A percentile compares a stretch with the other conserved stretches of the same genome.
Evolutionary conservation across 345 rosid genomes (phyloP).

Genomic region (Corchorus olitorius): DNA sequence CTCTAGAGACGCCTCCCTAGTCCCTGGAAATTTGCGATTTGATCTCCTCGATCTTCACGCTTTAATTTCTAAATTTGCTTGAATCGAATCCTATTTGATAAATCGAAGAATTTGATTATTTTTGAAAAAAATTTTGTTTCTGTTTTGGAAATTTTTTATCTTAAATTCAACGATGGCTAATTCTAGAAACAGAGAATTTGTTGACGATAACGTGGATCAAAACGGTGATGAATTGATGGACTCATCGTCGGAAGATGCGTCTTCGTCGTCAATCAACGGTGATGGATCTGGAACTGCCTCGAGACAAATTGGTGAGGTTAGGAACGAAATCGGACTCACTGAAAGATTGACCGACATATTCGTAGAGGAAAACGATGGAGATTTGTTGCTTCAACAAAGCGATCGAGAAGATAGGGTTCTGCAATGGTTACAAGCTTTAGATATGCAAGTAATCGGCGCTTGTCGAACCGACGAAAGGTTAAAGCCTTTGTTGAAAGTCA

Average conservation of each 20-base stretch:
- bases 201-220: constrained; percentile 39
- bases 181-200: constrained; percentile 44
- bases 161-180: constrained; percentile 48
- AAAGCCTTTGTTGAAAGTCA: constrained; percentile 85
- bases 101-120: background rate
- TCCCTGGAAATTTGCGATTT: background rate
- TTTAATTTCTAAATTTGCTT: background rate
- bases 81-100: background rate
- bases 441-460: constrained; percentile 90
- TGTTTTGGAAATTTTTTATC: background rate
- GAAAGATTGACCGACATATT: constrained; percentile 63
- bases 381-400: constrained; percentile 60
- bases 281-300: constrained; percentile 46
- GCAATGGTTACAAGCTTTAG: constrained; percentile 90
- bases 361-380: constrained; percentile 56
- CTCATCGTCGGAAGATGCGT: constrained; percentile 23
- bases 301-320: constrained; percentile 19
- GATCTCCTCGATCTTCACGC: background rate
- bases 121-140: constrained; percentile 23
- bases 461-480: constrained; percentile 97
- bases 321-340: constrained; percentile 43
- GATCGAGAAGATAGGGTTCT: constrained; percentile 75
- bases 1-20: background rate
- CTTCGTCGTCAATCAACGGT: constrained; percentile 18
- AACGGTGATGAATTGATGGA: constrained; percentile 43